A percentile compares a stretch with the other conserved stretches of the same genome.
Conservation (phyloP, 352 stramenopile species). For the Saprolegnia parasitica region DNA sequence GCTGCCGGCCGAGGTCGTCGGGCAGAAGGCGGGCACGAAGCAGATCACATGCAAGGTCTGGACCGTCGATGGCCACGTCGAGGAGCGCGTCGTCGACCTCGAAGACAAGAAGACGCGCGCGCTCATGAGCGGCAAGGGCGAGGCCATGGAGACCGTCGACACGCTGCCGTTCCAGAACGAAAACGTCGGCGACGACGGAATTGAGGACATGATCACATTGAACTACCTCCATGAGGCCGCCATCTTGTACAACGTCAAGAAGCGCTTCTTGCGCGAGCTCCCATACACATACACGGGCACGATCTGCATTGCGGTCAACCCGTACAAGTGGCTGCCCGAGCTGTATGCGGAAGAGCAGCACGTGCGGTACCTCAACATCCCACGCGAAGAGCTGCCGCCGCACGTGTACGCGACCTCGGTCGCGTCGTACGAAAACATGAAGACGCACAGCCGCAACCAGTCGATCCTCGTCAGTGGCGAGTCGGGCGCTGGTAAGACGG, state of each 20-base stretch:
- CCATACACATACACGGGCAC: slow-evolving; percentile 96
- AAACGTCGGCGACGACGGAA: slow-evolving; percentile 50
- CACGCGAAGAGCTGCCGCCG: slow-evolving; percentile 69
- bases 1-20: slow-evolving; percentile 68
- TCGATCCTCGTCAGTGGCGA: slow-evolving; percentile 84
- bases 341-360: slow-evolving; percentile 79
- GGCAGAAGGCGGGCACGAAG: slow-evolving; percentile 51
- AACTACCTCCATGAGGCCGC: slow-evolving; percentile 88
- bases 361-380: slow-evolving; percentile 54
- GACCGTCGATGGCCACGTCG: slow-evolving; percentile 39
- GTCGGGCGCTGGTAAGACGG: slow-evolving; percentile 90
- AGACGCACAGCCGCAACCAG: slow-evolving; percentile 64
- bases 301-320: slow-evolving; percentile 97
- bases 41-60: slow-evolving; percentile 65
- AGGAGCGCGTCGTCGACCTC: slow-evolving; percentile 70
- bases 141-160: slow-evolving; percentile 44
- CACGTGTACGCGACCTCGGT: slow-evolving; percentile 79
- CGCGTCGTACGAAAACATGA: slow-evolving; percentile 75
- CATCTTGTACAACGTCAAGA: slow-evolving; percentile 90
- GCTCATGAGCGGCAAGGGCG: slow-evolving; percentile 52
- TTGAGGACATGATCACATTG: slow-evolving; percentile 84
- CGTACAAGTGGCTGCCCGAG: slow-evolving; percentile 88
- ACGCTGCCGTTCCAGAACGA: slow-evolving; percentile 84
- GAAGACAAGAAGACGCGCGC: slow-evolving; percentile 64
- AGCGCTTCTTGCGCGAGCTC: slow-evolving; percentile 72